These are phyloP conservation scores for Debaryomyces prosopidis DNA, from an alignment of 805 yeast species.

Conservation along the genomic window DNA sequence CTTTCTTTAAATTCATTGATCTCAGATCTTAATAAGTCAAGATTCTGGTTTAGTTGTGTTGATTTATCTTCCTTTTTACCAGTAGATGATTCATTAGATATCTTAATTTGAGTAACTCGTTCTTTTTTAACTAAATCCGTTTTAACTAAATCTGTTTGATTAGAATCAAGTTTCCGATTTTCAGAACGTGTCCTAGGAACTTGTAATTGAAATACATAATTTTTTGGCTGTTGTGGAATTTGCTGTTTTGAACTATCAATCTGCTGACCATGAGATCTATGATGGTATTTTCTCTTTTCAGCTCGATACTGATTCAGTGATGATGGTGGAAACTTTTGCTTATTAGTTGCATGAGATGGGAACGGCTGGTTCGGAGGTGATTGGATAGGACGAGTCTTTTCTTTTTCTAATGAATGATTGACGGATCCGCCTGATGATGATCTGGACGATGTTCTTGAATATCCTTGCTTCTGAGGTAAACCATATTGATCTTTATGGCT, in stretches of 20 bases:
- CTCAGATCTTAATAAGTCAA: constrained; percentile 41
- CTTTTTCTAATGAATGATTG: background rate
- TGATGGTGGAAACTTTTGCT: background rate
- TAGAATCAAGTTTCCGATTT: background rate
- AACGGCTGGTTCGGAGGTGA: constrained; percentile 5
- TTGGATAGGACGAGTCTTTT: constrained; percentile 5
- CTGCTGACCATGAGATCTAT: background rate
- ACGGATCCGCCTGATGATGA: constrained; percentile 11
- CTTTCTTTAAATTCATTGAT: constrained; percentile 47
- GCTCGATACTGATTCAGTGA: background rate
- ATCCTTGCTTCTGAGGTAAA: constrained; percentile 1
- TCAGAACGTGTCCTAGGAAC: background rate
- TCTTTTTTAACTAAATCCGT: background rate
- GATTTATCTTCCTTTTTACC: constrained; percentile 20
- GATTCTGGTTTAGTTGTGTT: constrained; percentile 38
- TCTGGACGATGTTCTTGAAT: constrained; percentile 5
- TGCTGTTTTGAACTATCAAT: constrained; percentile 1
- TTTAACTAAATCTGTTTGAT: background rate
- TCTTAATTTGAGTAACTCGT: background rate
- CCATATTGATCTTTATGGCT: background rate
- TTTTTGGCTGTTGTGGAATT: background rate
- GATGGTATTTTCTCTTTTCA: constrained; percentile 5
- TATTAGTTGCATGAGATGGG: background rate
- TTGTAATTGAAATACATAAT: background rate
- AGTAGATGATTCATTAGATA: background rate